Base-by-base conservation (phyloP, 1,284 basidiomycete genomes). In the Chalciporus sp. region DNA sequence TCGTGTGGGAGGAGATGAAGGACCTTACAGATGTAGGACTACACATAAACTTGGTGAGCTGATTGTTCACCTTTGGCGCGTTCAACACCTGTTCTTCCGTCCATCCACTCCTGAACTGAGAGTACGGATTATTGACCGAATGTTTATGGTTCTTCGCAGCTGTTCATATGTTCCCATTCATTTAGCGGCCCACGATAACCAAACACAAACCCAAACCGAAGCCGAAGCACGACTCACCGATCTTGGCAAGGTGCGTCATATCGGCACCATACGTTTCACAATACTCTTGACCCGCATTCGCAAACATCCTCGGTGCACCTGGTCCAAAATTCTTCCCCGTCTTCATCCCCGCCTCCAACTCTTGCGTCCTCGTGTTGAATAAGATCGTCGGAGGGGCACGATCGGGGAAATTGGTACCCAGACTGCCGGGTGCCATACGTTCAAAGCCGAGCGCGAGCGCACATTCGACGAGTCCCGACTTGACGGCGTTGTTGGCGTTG, bases 141-240 rank as follows among this genome's bases (percentile, higher is more conserved):
- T 95, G 92, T 58, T 79, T 83, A 69, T 94, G 92, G 64, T 93
- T 94, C 76, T 94, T 94, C 23, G 88, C 82, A 17, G 88, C 89
- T 90, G 54, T 27, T 16, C n/a, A n/a, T n/a, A n/a, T n/a, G n/a
- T 23, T 23, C 23, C 6, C 33, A 14, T 35, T 10, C 29, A 7
- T 17, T 57, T 19, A 58, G 42, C 17, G 39, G 49, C 14, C 7
- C 5, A 23, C 27, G 14, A 28, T 42, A 44, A 43, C 17, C 26
- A 35, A 9, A 1, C 10, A n/a, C 1, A 20, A 26, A 12, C 12
- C 17, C 27, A 27, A 23, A 8, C 16, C 26, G 14, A 40, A 40
- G 26, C 16, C 23, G 40, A 23, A 23, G 6, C 23, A 23, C 23
- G 23, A 58, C 78, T 19, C 64, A 90, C 87, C 85, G 59, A 94